Conservation (phyloP, 345 rosid genomes). For the Aquilaria sinensis region DNA sequence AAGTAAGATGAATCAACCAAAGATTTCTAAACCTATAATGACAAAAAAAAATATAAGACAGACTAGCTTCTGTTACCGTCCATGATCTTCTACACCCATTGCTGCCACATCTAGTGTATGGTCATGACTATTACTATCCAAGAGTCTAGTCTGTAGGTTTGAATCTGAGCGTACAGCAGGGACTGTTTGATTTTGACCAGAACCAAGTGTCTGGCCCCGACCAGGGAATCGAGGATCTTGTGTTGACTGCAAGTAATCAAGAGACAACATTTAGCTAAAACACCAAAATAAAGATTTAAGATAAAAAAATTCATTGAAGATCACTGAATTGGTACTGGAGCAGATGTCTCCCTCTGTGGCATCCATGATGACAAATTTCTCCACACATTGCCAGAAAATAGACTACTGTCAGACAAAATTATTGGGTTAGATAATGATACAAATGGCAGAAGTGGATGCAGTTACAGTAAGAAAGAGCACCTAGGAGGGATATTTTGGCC, state of each 20-base stretch:
- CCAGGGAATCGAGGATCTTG: constrained; percentile 81
- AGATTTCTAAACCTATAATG: background rate
- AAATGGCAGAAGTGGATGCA: background rate
- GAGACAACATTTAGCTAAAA: constrained; percentile 7
- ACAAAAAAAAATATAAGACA: background rate
- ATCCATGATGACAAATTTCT: constrained; percentile 84
- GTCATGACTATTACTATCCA: constrained; percentile 48
- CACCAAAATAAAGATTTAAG: background rate
- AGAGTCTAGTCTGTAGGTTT: constrained; percentile 72
- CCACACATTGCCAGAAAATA: constrained; percentile 78
- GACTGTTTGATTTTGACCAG: constrained; percentile 34
- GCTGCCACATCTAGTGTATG: constrained; percentile 30
- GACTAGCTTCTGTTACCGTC: constrained; percentile 39
- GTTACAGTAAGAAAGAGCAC: constrained; percentile 21
- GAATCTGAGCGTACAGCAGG: constrained; percentile 48
- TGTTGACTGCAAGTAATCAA: constrained; percentile 37
- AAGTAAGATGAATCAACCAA: background rate
- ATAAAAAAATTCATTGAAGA: background rate
- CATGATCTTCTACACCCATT: constrained; percentile 28
- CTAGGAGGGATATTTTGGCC: constrained; percentile 53
- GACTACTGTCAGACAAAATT: constrained; percentile 41
- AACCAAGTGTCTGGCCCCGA: constrained; percentile 62
- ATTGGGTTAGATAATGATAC: constrained; percentile 10
- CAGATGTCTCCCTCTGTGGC: constrained; percentile 61
- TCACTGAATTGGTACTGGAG: constrained; percentile 40